Evolutionary conservation across 352 stramenopile genomes (phyloP), one percentile per base, ranked within the genome.

Genomic region (Globisporangium polare): DNA sequence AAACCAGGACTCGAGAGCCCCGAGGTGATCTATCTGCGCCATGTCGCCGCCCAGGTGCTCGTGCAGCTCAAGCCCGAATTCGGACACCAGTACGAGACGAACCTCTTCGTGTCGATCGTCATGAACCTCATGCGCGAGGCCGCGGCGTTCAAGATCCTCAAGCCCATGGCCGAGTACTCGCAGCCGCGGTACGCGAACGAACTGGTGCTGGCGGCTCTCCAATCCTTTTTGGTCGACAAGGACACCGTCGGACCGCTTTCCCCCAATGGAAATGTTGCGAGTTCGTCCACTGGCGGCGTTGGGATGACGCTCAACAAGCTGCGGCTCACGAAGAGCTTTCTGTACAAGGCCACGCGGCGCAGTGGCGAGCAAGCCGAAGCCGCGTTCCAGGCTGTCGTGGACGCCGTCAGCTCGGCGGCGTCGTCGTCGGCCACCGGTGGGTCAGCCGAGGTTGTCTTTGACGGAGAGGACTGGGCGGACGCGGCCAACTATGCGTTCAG

Each of bases 171-270:
- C 17, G 80, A 90, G 59, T 92, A 90, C 60, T 68, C 76, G 26
- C 79, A 87, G 57, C 76, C 80, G 29, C 79, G 73, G 47, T 92
- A 88, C 50, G 75, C 79, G 3, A 92, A 92, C 61, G 79, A 89
- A 56, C 42, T 90, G 7, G 67, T 90, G 6, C 41, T 89, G 10
- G 65, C 75, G 15, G 67, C 61, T 57, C 66, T 90, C 26, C 63
- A 68, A 31, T 60, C 71, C 49, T 60, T 65, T 2, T 62, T 84
- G 39, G 27, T 31, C 0, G 75, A 76, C 5, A 83, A 86, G 60
- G 62, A 74, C 20, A 57, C 7, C 17, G 8, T 53, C 18, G 68
- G 47, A 4, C 24, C 61, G 46, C 51, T 58, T 15, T 63, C 61
- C 60, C 33, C 15, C 55, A 68, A 18, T 49, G 63, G 45, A 45